Conservation (phyloP, 129 eudicot species). For the Flaveria robusta region DNA sequence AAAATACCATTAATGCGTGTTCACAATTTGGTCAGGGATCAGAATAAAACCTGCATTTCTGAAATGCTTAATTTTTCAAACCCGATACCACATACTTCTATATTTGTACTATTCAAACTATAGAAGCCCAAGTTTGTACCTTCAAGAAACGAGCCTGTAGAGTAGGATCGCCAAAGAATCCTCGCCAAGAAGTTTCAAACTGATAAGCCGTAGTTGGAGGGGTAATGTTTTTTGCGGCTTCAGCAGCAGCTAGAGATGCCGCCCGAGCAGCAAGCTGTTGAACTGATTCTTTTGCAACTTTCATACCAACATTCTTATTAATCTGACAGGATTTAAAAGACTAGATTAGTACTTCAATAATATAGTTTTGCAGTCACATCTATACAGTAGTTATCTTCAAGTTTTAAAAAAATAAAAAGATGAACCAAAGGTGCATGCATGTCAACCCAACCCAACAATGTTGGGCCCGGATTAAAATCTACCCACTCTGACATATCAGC, state of each 20-base stretch:
- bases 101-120: neutral
- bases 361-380: neutral
- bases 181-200: slow-evolving; percentile 93
- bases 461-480: neutral
- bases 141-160: slow-evolving; percentile 69
- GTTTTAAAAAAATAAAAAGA: neutral
- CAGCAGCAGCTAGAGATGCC: slow-evolving; percentile 78
- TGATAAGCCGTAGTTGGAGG: slow-evolving; percentile 89
- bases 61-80: neutral
- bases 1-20: neutral
- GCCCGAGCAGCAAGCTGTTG: slow-evolving; percentile 94
- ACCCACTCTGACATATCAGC: neutral
- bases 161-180: slow-evolving; percentile 73
- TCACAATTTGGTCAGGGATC: neutral
- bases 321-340: slow-evolving; percentile 38
- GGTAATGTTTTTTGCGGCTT: slow-evolving; percentile 76
- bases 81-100: neutral
- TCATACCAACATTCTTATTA: slow-evolving; percentile 48
- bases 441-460: neutral
- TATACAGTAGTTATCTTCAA: neutral
- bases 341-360: neutral
- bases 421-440: neutral
- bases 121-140: slow-evolving; percentile 38
- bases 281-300: slow-evolving; percentile 60
- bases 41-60: neutral